Base-by-base conservation (phyloP, 2,329 filamentous ascomycete genomes). In the Microsporum audouinii region DNA sequence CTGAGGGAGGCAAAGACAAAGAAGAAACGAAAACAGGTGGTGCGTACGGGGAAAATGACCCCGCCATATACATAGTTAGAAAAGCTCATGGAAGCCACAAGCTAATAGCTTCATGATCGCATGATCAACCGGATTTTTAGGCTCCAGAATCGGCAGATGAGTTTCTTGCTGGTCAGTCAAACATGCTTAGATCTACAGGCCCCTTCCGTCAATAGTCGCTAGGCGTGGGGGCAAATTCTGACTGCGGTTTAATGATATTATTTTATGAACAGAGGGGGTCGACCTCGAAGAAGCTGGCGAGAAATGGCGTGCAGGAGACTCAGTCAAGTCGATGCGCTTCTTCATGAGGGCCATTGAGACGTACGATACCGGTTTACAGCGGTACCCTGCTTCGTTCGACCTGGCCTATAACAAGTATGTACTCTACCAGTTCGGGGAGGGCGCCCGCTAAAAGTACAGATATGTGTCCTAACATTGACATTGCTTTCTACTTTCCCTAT, bases 251-350 rank as follows among this genome's bases (percentile, higher is more conserved):
- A 23, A 23, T 23, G 17, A 23, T 29, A 6, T 23, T 29, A 36
- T 36, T n/a, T 33, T 29, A 10, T 8, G n/a, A 56, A 38, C 58
- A 80, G 82, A 80, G 29, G 87, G 85, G 8, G 86, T 88, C 60
- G 82, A 85, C 36, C 79, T 84, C 63, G 87, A 90, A 73, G 84
- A 88, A 71, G 84, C 84, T 3, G 87, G 85, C 5, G 85, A 87
- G 64, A 90, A 90, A 79, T 88, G 86, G 84, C 79, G 86, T 57
- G 85, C 81, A 41, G 87, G 87, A 27, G 87, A 90, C 70, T 80
- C 84, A 23, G 81, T 78, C 57, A 89, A 89, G 67, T 81, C 82
- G 3, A 78, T 79, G 64, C 77, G 84, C 55, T 79, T 79, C 67
- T 79, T 79, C 68, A 78, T 84, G 65, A 78, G 85, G 63, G 87